These are phyloP conservation scores for Dichotomocladium elegans DNA, from an alignment of 371 early-diverging fungal species.

Conservation along the genomic window DNA sequence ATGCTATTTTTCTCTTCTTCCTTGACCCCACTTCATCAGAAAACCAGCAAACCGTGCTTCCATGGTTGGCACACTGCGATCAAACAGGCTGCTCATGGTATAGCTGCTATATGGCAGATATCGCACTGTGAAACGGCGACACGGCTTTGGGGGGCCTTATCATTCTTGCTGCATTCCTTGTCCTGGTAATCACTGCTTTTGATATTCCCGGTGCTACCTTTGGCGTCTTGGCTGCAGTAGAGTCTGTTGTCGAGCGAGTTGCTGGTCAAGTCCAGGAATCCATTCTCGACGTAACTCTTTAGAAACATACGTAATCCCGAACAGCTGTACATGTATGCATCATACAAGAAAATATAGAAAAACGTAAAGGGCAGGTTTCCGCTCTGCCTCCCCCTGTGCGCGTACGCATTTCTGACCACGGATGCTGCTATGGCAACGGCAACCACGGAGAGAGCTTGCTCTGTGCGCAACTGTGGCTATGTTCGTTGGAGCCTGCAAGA, in stretches of 20 bases:
- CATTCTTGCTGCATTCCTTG: slow-evolving; percentile 12
- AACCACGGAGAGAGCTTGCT: too few relatives aligned
- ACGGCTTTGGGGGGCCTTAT: slow-evolving; percentile 20
- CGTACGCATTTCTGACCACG: too few relatives aligned
- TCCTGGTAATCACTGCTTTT: slow-evolving; percentile 15
- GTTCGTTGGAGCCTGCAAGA: too few relatives aligned
- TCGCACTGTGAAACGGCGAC: slow-evolving; percentile 22
- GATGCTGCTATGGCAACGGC: too few relatives aligned
- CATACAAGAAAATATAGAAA: too few relatives aligned
- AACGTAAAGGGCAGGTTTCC: too few relatives aligned
- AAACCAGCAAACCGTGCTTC: background rate
- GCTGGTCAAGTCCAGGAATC: slow-evolving; percentile 16
- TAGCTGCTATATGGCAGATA: slow-evolving; percentile 16
- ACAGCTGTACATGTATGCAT: too few relatives aligned
- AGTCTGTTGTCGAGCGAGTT: slow-evolving; percentile 15
- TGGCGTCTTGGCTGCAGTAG: slow-evolving; percentile 18
- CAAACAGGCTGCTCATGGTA: slow-evolving; percentile 12
- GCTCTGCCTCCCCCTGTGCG: too few relatives aligned
- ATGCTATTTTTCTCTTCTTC: slow-evolving; percentile 2
- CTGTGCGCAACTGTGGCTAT: too few relatives aligned
- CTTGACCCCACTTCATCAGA: background rate
- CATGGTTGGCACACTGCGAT: slow-evolving; percentile 4
- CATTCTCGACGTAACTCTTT: slow-evolving; percentile 13
- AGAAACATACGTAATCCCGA: background rate
- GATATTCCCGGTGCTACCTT: slow-evolving; percentile 22